Evolutionary conservation across 202 grass and related monocot genomes (phyloP), one percentile per base, ranked within the genome.

Genomic region (Musa balbisiana): DNA sequence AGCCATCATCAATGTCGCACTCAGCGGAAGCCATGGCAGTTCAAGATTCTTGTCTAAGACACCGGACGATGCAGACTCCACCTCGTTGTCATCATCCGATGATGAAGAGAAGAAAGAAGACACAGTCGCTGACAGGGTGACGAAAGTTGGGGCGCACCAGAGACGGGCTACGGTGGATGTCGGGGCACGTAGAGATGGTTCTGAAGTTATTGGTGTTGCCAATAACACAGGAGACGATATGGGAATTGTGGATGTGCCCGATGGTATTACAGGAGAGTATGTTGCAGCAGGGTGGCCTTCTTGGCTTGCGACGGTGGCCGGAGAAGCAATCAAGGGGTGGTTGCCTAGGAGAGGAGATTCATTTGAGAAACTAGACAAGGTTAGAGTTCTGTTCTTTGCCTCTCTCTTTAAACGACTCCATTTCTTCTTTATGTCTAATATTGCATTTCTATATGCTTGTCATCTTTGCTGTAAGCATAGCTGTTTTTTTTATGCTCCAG

Each of bases 321-420:
- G 79, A 52, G 86, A 88, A 68, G 86, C 78, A 9, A 79, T 88
- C 20, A 67, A 88, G 0, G 86, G 86, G 10, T 88, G 86, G 86
- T 60, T 81, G 9, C 86, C 86, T 64, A 75, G 86, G 70, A 83
- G 82, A 81, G 86, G 78, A 11, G 82, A 84, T 55, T 75, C 86
- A 23, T 88, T 88, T 70, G 82, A 88, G 55, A 84, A 84, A 79
- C 58, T 88, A 49, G 78, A 84, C 55, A 88, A 88, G 82, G 86
- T 88, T 50, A 24, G 33, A 23, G 29, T 49, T 26, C 3, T 50
- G 49, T 25, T 78, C 62, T 64, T 16, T 65, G 8, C 14, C 52
- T 51, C 62, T 15, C 10, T 10, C 21, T 53, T 2, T 15, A 10
- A 22, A 52, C 14, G 62, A 60, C n/a, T 27, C 11, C n/a, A 75